phyloP scores from a whole-genome alignment of 139 green algal genomes.

The Astrephomene gubernaculifera region DNA sequence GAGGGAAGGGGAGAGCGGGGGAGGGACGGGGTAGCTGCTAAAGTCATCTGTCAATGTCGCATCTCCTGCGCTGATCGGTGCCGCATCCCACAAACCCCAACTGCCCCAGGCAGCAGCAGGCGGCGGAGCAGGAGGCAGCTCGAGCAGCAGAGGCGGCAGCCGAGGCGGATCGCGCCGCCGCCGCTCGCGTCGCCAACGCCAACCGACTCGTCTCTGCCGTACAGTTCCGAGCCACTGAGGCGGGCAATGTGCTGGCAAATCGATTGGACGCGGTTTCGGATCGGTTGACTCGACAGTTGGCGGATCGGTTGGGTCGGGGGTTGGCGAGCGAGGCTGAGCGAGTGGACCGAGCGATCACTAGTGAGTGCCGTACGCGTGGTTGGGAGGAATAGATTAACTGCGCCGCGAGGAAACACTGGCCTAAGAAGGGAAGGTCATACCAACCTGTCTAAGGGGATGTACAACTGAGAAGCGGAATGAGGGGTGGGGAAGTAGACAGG shows the following conservation, averaged over 20 bases:
- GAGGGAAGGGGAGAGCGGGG: too few relatives aligned
- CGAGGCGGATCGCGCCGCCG: background rate
- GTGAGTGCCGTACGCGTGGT: too few relatives aligned
- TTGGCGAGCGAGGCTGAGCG: conserved; percentile 39
- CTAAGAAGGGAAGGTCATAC: too few relatives aligned
- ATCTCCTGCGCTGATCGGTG: too few relatives aligned
- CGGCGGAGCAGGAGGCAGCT: background rate
- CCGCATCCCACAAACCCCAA: background rate
- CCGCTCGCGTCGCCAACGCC: background rate
- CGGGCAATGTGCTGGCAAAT: background rate
- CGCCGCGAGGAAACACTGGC: too few relatives aligned
- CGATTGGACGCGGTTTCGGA: conserved; percentile 6
- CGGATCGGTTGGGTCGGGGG: conserved; percentile 7
- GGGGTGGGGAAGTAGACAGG: too few relatives aligned
- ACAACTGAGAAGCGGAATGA: too few relatives aligned
- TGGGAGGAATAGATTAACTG: too few relatives aligned
- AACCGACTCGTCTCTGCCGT: background rate
- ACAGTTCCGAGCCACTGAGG: conserved; percentile 11
- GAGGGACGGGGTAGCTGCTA: too few relatives aligned
- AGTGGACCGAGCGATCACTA: background rate
- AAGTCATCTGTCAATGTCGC: too few relatives aligned
- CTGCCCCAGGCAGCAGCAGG: background rate
- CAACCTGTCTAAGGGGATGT: too few relatives aligned
- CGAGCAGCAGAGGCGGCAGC: background rate
- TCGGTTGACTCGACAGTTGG: background rate